Conservation (phyloP, 805 yeast species). For the Komagataella mondaviorum region DNA sequence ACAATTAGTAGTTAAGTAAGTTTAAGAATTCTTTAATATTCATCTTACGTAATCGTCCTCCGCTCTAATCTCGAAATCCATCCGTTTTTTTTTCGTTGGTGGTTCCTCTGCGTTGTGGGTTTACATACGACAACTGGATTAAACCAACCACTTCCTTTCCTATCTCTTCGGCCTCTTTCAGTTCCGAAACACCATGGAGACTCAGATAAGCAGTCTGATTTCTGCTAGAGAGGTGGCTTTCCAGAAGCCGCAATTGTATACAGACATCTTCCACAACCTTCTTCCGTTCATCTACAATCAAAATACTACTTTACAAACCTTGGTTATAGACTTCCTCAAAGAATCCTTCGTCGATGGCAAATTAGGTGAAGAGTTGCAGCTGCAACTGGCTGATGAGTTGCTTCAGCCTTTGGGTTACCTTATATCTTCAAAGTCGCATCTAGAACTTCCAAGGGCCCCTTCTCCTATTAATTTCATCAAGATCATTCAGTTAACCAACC, state of each 20-base stretch:
- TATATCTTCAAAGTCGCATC: background rate
- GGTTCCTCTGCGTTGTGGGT: background rate
- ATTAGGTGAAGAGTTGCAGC: background rate
- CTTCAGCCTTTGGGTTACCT: constrained; percentile 1
- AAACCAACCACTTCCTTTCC: background rate
- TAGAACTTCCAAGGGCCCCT: background rate
- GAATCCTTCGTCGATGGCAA: constrained; percentile 1
- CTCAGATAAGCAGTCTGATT: constrained; percentile 2
- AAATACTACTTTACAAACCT: background rate
- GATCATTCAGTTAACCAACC: constrained; percentile 1
- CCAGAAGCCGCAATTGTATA: constrained; percentile 3
- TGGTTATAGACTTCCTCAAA: constrained; percentile 1
- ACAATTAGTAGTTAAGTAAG: constrained; percentile 5
- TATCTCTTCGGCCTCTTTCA: background rate
- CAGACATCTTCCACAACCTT: background rate
- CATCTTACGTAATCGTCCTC: background rate
- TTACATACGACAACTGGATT: background rate
- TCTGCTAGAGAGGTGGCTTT: constrained; percentile 6
- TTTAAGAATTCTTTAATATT: background rate
- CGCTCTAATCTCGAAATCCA: background rate
- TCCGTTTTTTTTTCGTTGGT: background rate
- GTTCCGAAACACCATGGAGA: background rate
- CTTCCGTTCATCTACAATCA: background rate
- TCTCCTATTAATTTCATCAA: background rate
- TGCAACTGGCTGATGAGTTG: background rate